Evolutionary conservation across 2,329 filamentous ascomycete genomes (phyloP), one percentile per base, ranked within the genome.

Genomic region (Epichloe uncinata): DNA sequence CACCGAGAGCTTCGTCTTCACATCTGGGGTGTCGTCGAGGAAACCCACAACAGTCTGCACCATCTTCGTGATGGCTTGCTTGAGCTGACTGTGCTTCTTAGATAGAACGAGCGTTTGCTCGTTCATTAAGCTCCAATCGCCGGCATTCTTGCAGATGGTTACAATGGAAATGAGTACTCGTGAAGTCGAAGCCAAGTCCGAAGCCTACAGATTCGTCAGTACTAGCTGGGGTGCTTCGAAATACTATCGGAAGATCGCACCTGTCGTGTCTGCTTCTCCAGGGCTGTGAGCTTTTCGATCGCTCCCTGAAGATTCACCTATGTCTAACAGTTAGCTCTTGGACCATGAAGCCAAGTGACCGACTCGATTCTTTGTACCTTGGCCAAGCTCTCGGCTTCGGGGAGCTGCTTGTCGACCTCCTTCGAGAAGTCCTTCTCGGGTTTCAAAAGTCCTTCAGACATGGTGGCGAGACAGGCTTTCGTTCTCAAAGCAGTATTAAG

Each of bases 11-110:
- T 97, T 98, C 36, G 82, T 89, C 59, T 96, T 89, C 53, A 87
- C 63, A 61, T 81, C 85, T 35, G 93, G 89, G 20, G 89, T 89
- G 44, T 85, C 81, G 63, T 95, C 85, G 62, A 98, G 72, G 69
- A 97, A 96, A 53, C 74, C 77, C 83, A 98, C 95, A 55, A 95
- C 89, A 45, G 84, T 85, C 75, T 98, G 93, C 53, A 98, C 90
- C 93, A 98, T 98, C 75, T 91, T 93, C 61, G 93, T 97, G 62
- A 90, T 93, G 63, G 93, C 93, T 71, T 97, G 93, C 72, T 98
- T 98, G 65, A 98, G 89, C 74, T 98, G 93, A 61, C 90, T 87
- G 85, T 98, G 93, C 75, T 98, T 98, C 82, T 98, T 98, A 57
- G 93, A 97, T 51, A 98, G 77, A 56, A 96, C 77, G 61, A 95